Evolutionary conservation across 495 filamentous ascomycete genomes (phyloP).

Genomic region (Friedmanniomyces endolithicus): DNA sequence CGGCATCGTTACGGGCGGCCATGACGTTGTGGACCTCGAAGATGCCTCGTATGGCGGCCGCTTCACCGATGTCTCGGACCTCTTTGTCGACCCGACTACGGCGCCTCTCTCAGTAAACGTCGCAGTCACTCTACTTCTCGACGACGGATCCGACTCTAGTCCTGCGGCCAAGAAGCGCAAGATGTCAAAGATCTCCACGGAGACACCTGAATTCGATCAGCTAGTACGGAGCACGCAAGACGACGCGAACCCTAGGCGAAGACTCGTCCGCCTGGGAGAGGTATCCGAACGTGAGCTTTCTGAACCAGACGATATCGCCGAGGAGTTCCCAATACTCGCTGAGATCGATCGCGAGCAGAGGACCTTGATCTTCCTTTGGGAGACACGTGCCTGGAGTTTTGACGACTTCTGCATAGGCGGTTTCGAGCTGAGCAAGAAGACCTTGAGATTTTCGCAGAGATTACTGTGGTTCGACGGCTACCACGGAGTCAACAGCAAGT

Average conservation of each 20-base stretch:
- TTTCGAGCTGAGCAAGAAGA: neutral
- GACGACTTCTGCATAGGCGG: neutral
- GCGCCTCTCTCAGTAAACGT: neutral
- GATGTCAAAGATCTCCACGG: neutral
- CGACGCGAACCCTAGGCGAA: neutral
- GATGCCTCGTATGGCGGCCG: neutral
- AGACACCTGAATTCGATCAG: neutral
- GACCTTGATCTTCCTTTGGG: neutral
- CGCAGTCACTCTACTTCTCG: neutral
- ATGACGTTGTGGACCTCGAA: neutral
- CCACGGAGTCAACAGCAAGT: neutral
- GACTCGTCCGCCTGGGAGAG: neutral
- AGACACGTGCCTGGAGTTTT: neutral
- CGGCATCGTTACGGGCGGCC: too few relatives aligned
- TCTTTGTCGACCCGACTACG: neutral
- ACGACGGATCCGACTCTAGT: neutral
- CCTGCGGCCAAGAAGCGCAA: neutral
- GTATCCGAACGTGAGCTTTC: neutral
- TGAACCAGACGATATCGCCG: neutral
- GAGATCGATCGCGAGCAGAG: neutral
- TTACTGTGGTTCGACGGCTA: neutral
- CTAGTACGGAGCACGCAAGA: neutral
- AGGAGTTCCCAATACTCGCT: neutral
- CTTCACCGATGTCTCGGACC: neutral
- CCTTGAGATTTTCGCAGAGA: neutral